Base-by-base conservation (phyloP, 1,139 yeast species). In the Taiozyma sp. region DNA sequence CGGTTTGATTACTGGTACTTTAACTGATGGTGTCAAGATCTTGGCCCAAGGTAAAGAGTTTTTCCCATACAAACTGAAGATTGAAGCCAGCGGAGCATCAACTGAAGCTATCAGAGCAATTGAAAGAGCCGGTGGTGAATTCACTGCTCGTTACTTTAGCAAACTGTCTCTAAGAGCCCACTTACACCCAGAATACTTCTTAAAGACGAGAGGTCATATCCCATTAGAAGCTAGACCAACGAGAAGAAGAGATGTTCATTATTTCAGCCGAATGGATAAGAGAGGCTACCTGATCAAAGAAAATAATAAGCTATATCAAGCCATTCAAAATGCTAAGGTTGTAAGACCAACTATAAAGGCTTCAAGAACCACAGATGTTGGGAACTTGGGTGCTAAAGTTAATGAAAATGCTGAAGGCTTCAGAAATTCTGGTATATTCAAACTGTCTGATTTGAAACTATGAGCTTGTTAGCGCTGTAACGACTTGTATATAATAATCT, bases 151-250 rank as follows among this genome's bases (percentile, higher is more conserved):
- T 53, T 91, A 85, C 67, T 87, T 80, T 65, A 81, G 88, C 39
- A 65, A 68, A 32, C 70, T 86, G 46, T 83, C 90, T 3, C 77
- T 88, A 59, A 75, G 81, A 59, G 93, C 89, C 4, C 91, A 89
- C 62, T 73, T 89, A 46, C 71, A 85, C 47, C 98, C 99, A 13
- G 79, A 81, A 48, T 76, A 82, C 65, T 85, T 83, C 60, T 67
- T 86, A 48, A 69, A 76, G 55, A 84, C 78, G 59, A 83, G 80
- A 63, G 96, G 95, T 22, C 81, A 90, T 57, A 70, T 91, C 26
- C 98, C 98, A 30, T 69, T 89, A 56, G 83, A 81, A 49, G 95
- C 98, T 4, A 80, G 91, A 68, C 99, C 99, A 26, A 85, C 85
- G 9, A 83, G 80, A 59, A 81, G 88, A 69, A 85, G 88, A 71